Evolutionary conservation across 768 basidiomycete species (phyloP).

Genomic region (Scleroderma citrinum): DNA sequence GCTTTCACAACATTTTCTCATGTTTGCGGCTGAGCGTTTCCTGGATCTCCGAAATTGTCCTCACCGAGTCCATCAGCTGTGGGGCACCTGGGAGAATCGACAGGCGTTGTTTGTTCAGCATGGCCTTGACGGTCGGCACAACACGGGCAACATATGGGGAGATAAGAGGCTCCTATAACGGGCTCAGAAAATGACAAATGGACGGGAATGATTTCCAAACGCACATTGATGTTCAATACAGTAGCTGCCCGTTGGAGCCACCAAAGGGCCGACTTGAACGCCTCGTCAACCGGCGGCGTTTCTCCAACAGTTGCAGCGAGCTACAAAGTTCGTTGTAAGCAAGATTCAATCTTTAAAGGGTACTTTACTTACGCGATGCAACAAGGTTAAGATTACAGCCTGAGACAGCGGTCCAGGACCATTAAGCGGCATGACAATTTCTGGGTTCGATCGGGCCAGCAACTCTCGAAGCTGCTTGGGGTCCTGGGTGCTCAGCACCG

Average conservation of each 20-base stretch:
- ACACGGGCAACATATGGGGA: conserved; percentile 78
- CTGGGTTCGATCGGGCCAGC: conserved; percentile 67
- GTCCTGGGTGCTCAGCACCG: conserved; percentile 73
- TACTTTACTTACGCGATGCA: conserved; percentile 61
- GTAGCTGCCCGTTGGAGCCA: conserved; percentile 77
- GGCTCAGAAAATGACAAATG: not conserved
- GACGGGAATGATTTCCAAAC: conserved; percentile 14
- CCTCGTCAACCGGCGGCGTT: conserved; percentile 69
- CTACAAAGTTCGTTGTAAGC: conserved; percentile 34
- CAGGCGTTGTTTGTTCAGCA: conserved; percentile 74
- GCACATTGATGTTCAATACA: conserved; percentile 66
- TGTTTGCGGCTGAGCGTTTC: conserved; percentile 54
- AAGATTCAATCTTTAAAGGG: not conserved
- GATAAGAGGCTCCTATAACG: conserved; percentile 66
- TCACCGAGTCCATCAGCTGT: conserved; percentile 59
- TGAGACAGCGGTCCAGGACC: conserved; percentile 69
- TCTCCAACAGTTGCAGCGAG: conserved; percentile 71
- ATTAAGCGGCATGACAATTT: conserved; percentile 73
- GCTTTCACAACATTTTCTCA: conserved; percentile 1
- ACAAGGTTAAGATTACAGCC: conserved; percentile 76
- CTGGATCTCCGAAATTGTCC: conserved; percentile 70
- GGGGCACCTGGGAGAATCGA: conserved; percentile 71
- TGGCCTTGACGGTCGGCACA: conserved; percentile 70
- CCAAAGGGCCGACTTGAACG: conserved; percentile 79
- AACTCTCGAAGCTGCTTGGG: conserved; percentile 67